Evolutionary conservation across 2,329 filamentous ascomycete genomes (phyloP).

Genomic region (Penicillium brevicompactum): DNA sequence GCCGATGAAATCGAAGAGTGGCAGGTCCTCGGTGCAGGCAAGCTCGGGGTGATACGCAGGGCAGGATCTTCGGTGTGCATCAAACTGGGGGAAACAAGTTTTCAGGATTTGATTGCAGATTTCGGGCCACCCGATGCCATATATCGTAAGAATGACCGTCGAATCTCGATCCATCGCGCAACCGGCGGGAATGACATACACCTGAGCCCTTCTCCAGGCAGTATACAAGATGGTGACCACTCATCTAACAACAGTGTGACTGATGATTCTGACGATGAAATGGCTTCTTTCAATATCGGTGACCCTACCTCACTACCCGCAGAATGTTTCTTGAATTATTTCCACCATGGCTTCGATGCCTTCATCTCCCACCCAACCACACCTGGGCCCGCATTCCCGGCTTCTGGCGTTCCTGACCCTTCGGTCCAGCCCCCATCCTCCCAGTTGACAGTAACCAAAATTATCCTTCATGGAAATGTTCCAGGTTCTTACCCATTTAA

Average conservation of each 20-base stretch:
- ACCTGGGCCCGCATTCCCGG: conserved; percentile 66
- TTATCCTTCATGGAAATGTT: conserved; percentile 93
- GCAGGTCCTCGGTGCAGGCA: conserved; percentile 75
- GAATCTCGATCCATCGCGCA: conserved; percentile 75
- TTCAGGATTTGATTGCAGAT: conserved; percentile 87
- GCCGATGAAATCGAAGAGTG: conserved; percentile 87
- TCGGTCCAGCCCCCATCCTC: conserved; percentile 46
- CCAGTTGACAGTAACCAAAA: conserved; percentile 80
- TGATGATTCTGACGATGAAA: conserved; percentile 67
- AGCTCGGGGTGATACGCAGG: conserved; percentile 74
- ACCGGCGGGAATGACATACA: conserved; percentile 34
- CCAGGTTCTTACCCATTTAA: conserved; percentile 98
- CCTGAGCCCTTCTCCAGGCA: conserved; percentile 38
- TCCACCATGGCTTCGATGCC: conserved; percentile 91
- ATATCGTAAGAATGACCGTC: conserved; percentile 86
- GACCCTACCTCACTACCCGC: conserved; percentile 56
- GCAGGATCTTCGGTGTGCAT: conserved; percentile 70
- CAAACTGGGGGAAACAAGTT: conserved; percentile 79
- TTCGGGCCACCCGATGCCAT: conserved; percentile 92
- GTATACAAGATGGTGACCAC: conserved; percentile 68
- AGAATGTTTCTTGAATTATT: conserved; percentile 93
- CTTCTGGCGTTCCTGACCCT: conserved; percentile 39
- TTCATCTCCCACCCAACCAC: conserved; percentile 77
- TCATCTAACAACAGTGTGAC: conserved; percentile 72
- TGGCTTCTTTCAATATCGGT: conserved; percentile 56